phyloP scores from a whole-genome alignment of 2,329 filamentous ascomycete species.

The Fonsecaea nubica region DNA sequence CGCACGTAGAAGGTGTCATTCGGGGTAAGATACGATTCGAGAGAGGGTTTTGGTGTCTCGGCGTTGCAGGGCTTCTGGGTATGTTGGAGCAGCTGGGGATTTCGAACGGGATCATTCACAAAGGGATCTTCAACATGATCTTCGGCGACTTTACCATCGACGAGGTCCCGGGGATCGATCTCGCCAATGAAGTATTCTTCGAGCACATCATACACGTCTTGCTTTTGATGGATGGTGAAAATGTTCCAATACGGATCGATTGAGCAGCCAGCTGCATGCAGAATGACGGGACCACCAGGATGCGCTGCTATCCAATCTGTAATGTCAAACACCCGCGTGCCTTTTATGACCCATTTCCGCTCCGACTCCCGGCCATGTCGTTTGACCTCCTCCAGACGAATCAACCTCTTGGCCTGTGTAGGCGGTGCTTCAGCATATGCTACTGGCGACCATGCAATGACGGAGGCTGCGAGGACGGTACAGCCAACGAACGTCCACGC shows the following conservation, averaged over 20 bases:
- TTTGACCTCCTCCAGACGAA: constrained; percentile 39
- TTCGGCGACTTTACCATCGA: constrained; percentile 62
- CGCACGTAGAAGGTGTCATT: constrained; percentile 65
- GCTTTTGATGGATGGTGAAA: constrained; percentile 71
- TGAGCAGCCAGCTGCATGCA: constrained; percentile 68
- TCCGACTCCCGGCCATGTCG: constrained; percentile 52
- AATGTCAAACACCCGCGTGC: constrained; percentile 72
- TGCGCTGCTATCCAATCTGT: constrained; percentile 71
- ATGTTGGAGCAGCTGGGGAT: constrained; percentile 59
- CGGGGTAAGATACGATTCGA: constrained; percentile 62
- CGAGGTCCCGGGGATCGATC: constrained; percentile 64
- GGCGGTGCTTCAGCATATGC: constrained; percentile 33
- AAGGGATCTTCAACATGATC: constrained; percentile 51
- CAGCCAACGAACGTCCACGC: constrained; percentile 5
- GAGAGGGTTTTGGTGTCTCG: constrained; percentile 61
- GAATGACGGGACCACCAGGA: constrained; percentile 71
- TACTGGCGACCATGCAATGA: constrained; percentile 8
- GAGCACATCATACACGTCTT: constrained; percentile 69
- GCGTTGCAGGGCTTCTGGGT: constrained; percentile 67
- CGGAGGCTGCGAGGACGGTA: constrained; percentile 13
- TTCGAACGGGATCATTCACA: constrained; percentile 59
- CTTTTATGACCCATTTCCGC: constrained; percentile 69
- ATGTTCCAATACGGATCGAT: constrained; percentile 75
- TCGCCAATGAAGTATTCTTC: constrained; percentile 69
- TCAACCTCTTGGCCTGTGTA: constrained; percentile 29